Percentiles rank a stretch among this genome's conserved stretches.
phyloP scores from a whole-genome alignment of 2,329 filamentous ascomycete species.

The Coniochaeta hoffmannii region DNA sequence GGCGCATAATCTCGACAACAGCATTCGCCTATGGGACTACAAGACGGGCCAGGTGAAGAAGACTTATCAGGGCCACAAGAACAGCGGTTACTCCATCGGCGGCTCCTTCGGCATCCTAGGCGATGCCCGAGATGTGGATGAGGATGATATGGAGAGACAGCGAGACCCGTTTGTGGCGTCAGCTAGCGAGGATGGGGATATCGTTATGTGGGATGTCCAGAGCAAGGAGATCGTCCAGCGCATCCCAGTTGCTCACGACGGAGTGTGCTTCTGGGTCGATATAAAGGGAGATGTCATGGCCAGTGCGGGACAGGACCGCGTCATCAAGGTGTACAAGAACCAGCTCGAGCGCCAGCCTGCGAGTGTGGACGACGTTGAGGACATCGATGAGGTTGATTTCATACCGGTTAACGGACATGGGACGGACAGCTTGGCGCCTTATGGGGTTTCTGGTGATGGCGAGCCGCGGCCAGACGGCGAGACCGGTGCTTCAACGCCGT shows the following conservation, averaged over 20 bases:
- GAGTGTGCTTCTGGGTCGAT: slow-evolving; percentile 61
- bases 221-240: slow-evolving; percentile 77
- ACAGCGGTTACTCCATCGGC: slow-evolving; percentile 75
- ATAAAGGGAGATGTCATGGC: slow-evolving; percentile 48
- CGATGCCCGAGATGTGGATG: slow-evolving; percentile 13
- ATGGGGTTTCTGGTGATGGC: slow-evolving; percentile 42
- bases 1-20: slow-evolving; percentile 85
- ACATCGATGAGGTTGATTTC: slow-evolving; percentile 11
- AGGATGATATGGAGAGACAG: slow-evolving; percentile 15
- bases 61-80: slow-evolving; percentile 90
- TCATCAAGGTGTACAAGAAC: slow-evolving; percentile 41
- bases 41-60: slow-evolving; percentile 78
- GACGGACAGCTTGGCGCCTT: slow-evolving; percentile 2
- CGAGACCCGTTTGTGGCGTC: slow-evolving; percentile 58
- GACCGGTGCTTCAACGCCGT: slow-evolving; percentile 29
- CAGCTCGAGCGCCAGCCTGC: slow-evolving; percentile 22
- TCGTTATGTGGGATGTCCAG: slow-evolving; percentile 85
- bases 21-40: slow-evolving; percentile 91
- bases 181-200: slow-evolving; percentile 79
- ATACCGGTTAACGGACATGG: neutral
- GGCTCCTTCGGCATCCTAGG: slow-evolving; percentile 66
- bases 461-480: slow-evolving; percentile 39
- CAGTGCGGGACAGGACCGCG: slow-evolving; percentile 48
- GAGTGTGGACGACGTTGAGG: slow-evolving; percentile 7
- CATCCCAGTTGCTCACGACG: slow-evolving; percentile 41